These are phyloP conservation scores for Glaciozyma martinii DNA, from an alignment of 768 basidiomycete genomes.

Conservation along the genomic window DNA sequence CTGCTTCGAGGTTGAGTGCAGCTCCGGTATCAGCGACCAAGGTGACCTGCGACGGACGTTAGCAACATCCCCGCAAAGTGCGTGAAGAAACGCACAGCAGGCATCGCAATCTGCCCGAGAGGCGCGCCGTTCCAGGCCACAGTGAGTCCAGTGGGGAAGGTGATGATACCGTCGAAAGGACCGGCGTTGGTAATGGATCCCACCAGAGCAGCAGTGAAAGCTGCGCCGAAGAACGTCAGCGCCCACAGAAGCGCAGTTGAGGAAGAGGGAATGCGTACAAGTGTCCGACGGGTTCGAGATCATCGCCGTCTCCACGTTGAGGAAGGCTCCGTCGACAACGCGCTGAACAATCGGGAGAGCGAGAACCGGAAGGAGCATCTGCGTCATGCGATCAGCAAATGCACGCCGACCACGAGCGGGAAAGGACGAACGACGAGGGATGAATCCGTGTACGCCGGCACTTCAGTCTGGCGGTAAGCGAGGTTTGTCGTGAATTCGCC, in stretches of 20 bases:
- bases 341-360: slow-evolving; percentile 60
- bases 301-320: slow-evolving; percentile 57
- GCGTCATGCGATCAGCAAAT: background rate
- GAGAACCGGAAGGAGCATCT: slow-evolving; percentile 56
- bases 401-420: fast-evolving
- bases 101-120: slow-evolving; percentile 56
- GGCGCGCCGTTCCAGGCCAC: slow-evolving; percentile 54
- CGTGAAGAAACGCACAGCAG: slow-evolving; percentile 45
- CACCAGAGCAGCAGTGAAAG: slow-evolving; percentile 52
- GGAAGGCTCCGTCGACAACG: slow-evolving; percentile 38
- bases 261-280: slow-evolving; percentile 47
- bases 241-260: background rate
- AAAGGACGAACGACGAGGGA: slow-evolving; percentile 43
- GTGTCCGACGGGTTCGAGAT: slow-evolving; percentile 49
- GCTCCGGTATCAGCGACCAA: slow-evolving; percentile 51
- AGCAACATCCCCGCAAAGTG: slow-evolving; percentile 23
- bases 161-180: slow-evolving; percentile 63
- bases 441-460: slow-evolving; percentile 58
- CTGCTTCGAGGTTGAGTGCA: slow-evolving; percentile 48
- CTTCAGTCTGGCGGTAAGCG: slow-evolving; percentile 51
- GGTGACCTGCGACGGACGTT: slow-evolving; percentile 1
- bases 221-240: slow-evolving; percentile 38
- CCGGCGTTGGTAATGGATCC: slow-evolving; percentile 61
- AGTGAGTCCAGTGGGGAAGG: slow-evolving; percentile 55
- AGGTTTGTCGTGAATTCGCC: slow-evolving; percentile 59